Evolutionary conservation across 2,329 filamentous ascomycete species (phyloP), one percentile per base, ranked within the genome.

Genomic region (Clathrospora elynae): DNA sequence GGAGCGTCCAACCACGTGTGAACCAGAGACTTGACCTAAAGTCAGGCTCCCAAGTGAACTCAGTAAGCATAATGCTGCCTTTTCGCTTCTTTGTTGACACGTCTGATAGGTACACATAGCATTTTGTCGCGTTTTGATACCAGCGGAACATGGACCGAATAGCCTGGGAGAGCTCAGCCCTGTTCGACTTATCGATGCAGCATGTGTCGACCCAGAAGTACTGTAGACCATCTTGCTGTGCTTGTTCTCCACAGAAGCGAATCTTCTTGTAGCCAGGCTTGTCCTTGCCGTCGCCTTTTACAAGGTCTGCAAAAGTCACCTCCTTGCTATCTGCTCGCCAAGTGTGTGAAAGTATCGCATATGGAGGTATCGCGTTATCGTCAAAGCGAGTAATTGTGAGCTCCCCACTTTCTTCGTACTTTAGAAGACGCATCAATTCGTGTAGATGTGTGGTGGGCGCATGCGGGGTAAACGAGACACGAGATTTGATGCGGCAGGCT

Each of bases 381-480:
- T 17, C 29, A 22, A 38, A 42, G 23, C 28, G 20, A 22, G 31
- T 33, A 13, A 48, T 39, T 2, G 19, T 39, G 18, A 46, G 32
- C 8, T 28, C 28, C 29, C 46, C 46, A 30, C 35, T 26, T 29
- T 40, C 48, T 29, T 35, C 33, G 28, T 39, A 29, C 35, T 42
- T 37, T n/a, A 54, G 30, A 26, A 54, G 51, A 20, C 35, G 36
- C 51, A 54, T 54, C 18, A 24, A 14, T 29, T 42, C 23, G 35
- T 47, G 29, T 38, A 24, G 26, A 10, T 36, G 41, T 41, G 13
- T 25, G 35, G 33, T 36, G 14, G 18, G 22, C 22, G 19, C 23
- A 23, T 23, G 32, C 29, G 41, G 19, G 17, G 16, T 16, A 14
- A 32, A 41, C 20, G 25, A 33, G 37, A 26, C 24, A 22, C 23